Evolutionary conservation across 352 stramenopile species (phyloP).

Genomic region (Globisporangium rhizosaccharum): DNA sequence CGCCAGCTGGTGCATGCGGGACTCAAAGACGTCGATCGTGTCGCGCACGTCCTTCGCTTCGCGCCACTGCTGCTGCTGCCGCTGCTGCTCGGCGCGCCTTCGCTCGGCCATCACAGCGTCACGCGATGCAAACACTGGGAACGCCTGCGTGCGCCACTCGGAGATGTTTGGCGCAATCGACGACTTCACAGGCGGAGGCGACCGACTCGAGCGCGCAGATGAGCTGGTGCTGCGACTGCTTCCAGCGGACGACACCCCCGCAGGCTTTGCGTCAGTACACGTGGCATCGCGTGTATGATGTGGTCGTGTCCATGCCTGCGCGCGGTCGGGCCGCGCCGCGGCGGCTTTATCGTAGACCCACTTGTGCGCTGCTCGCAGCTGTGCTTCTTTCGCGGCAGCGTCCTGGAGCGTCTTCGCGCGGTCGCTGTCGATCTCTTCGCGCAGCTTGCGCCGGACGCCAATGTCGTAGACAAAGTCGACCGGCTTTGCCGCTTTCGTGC

Average conservation of each 20-base stretch:
- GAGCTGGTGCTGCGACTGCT: slow-evolving; percentile 6
- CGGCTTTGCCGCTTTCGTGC: slow-evolving; percentile 7
- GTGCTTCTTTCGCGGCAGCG: slow-evolving; percentile 26
- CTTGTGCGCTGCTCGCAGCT: slow-evolving; percentile 34
- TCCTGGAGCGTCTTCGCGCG: slow-evolving; percentile 26
- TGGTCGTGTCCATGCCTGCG: slow-evolving; percentile 19
- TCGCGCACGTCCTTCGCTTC: slow-evolving; percentile 22
- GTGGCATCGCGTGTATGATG: neutral
- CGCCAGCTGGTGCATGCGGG: slow-evolving; percentile 17
- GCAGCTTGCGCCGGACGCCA: slow-evolving; percentile 36
- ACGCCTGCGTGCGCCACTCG: slow-evolving; percentile 34
- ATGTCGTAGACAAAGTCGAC: slow-evolving; percentile 79
- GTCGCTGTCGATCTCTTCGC: slow-evolving; percentile 52
- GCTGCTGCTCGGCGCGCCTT: slow-evolving; percentile 5
- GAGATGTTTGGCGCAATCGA: slow-evolving; percentile 30
- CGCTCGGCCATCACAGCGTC: slow-evolving; percentile 6
- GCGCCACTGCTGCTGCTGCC: slow-evolving; percentile 13
- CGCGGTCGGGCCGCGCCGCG: slow-evolving; percentile 4
- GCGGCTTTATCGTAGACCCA: slow-evolving; percentile 27
- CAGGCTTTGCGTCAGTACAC: no score
- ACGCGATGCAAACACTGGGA: slow-evolving; percentile 6
- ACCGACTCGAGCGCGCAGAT: slow-evolving; percentile 6
- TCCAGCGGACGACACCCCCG: neutral
- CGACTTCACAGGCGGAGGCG: slow-evolving; percentile 17
- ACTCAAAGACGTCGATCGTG: slow-evolving; percentile 41